A percentile compares a stretch with the other conserved stretches of the same genome.
Conservation (phyloP, 805 yeast species). For the Saccharomyces paradoxus region DNA sequence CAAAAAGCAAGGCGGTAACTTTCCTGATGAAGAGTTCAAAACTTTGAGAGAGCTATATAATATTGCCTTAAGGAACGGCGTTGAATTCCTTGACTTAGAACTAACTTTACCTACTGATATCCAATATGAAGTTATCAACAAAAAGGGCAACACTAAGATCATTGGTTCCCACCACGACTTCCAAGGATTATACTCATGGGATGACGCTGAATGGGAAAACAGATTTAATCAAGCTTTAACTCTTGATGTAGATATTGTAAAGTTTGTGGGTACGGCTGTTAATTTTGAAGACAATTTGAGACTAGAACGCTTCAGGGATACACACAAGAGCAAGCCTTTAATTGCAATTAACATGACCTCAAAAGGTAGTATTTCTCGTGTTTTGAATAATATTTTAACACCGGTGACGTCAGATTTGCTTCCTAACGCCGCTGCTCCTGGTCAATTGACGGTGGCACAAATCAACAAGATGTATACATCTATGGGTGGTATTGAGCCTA, state of each 20-base stretch:
- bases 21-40: constrained; percentile 50
- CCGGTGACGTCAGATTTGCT: constrained; percentile 73
- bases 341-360: constrained; percentile 79
- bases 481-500: constrained; percentile 54
- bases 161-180: constrained; percentile 82
- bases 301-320: constrained; percentile 59
- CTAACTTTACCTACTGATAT: constrained; percentile 55
- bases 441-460: constrained; percentile 60
- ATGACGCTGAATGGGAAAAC: constrained; percentile 61
- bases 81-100: constrained; percentile 76
- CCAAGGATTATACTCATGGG: constrained; percentile 56
- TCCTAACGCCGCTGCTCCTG: constrained; percentile 71
- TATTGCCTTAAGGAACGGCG: constrained; percentile 68
- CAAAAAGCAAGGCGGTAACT: constrained; percentile 70
- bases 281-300: constrained; percentile 57
- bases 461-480: constrained; percentile 48
- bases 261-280: constrained; percentile 74
- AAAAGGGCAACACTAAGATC: constrained; percentile 54
- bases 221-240: constrained; percentile 59
- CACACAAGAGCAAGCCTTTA: constrained; percentile 51
- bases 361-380: constrained; percentile 69
- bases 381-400: constrained; percentile 64
- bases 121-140: constrained; percentile 42
- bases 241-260: constrained; percentile 63
- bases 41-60: constrained; percentile 43